Conservation (phyloP, 768 basidiomycete species). For the Lactarius vividus region DNA sequence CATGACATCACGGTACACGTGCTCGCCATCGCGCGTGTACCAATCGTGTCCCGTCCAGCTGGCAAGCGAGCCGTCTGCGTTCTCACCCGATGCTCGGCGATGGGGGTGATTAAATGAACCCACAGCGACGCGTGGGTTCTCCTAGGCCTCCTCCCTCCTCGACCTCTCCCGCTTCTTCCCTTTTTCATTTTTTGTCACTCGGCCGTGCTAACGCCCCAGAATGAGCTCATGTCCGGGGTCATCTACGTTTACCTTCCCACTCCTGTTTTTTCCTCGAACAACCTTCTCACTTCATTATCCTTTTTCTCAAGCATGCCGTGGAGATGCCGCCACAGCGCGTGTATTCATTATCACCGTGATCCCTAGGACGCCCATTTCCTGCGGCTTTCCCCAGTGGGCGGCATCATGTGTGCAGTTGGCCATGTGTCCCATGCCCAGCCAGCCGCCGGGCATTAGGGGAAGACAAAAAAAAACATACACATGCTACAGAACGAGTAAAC, state of each 20-base stretch:
- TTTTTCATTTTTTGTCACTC: neutral
- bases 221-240: slow-evolving; percentile 24
- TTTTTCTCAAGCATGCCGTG: neutral
- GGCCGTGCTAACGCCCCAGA: slow-evolving; percentile 5
- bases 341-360: slow-evolving; percentile 6
- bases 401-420: neutral
- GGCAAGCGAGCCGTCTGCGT: neutral
- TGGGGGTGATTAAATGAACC: neutral
- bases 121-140: neutral
- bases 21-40: neutral
- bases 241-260: neutral
- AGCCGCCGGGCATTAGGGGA: neutral
- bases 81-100: neutral
- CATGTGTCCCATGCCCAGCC: neutral
- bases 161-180: slow-evolving; percentile 2
- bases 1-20: slow-evolving; percentile 7
- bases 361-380: slow-evolving; percentile 12
- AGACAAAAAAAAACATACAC: neutral
- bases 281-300: neutral
- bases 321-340: neutral
- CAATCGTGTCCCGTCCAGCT: neutral
- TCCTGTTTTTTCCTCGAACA: neutral
- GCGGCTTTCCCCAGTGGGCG: neutral
- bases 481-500: neutral
- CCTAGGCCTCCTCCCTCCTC: neutral